Evolutionary conservation across 2,329 filamentous ascomycete genomes (phyloP), one percentile per base, ranked within the genome.

Genomic region (Stemphylium lycopersici): DNA sequence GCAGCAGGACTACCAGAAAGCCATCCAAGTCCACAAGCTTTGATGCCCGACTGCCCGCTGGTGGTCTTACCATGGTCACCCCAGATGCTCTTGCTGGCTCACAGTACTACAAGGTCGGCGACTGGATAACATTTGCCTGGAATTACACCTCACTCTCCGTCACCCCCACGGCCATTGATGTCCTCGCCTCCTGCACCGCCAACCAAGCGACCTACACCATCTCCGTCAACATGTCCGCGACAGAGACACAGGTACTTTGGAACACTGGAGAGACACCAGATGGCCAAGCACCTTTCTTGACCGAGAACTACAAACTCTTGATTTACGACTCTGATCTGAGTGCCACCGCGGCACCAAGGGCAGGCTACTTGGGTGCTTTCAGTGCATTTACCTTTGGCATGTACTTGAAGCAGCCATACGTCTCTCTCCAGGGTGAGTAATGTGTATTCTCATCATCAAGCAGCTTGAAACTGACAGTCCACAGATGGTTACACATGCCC

Each of bases 141-240:
- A 89, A 89, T 73, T 89, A 88, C 74, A 89, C 87, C 12, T 86
- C 83, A 10, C 76, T 89, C 20, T 80, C 78, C 16, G 78, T 83
- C 15, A 84, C 83, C 0, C 87, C 87, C 0, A 78, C 79, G 1
- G 80, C 79, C 38, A 77, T 89, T 63, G 84, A 89, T 62, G 80
- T 89, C 33, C 74, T 88, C 38, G 86, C 87, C 1, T 82, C 81
- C 10, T 88, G 86, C 78, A 80, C 79, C 32, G 71, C 78, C 55
- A 87, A 87, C 73, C 76, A 80, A 52, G 79, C 79, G 41, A 83
- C 80, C 33, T 89, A 88, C 70, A 88, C 86, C 16, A 80, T 89
- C 55, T 78, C 84, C 13, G 69, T 78, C 55, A 89, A 89, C 74
- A 78, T 83, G 74, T 82, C 78, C 33, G 80, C 84, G 10, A 60